Evolutionary conservation across 2,329 filamentous ascomycete genomes (phyloP).

Genomic region (Bipolaris oryzae): DNA sequence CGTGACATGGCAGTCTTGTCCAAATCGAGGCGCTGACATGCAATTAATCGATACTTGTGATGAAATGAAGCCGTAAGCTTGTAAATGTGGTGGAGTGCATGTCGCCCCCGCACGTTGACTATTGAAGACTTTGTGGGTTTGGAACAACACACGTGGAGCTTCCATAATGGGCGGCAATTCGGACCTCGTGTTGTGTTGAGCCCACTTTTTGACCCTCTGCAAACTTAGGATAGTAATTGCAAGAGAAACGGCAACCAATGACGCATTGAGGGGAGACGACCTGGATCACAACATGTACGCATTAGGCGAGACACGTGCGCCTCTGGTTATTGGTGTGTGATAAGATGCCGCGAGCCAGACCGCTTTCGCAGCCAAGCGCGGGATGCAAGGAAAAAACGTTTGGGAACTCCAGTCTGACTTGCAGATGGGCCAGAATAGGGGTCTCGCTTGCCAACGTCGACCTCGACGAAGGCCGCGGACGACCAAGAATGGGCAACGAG

Average conservation of each 20-base stretch:
- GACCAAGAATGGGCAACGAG: neutral
- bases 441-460: conserved; percentile 11
- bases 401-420: conserved; percentile 10
- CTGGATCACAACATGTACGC: conserved; percentile 17
- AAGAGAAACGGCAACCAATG: conserved; percentile 30
- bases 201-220: conserved; percentile 16
- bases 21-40: neutral
- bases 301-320: conserved; percentile 22
- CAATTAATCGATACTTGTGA: neutral
- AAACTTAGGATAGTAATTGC: conserved; percentile 6
- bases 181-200: conserved; percentile 23
- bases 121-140: conserved; percentile 1
- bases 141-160: conserved; percentile 1
- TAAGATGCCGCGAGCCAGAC: conserved; percentile 34
- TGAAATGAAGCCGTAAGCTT: neutral
- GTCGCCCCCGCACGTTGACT: neutral
- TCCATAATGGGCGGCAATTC: conserved; percentile 7
- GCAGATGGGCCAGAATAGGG: conserved; percentile 13
- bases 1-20: neutral
- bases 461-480: neutral
- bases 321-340: conserved; percentile 40
- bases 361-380: conserved; percentile 29
- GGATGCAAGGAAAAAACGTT: conserved; percentile 25
- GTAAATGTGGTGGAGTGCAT: neutral
- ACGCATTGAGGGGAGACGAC: conserved; percentile 9